Base-by-base conservation (phyloP, 306 rosid species). In the Rosa persica region DNA sequence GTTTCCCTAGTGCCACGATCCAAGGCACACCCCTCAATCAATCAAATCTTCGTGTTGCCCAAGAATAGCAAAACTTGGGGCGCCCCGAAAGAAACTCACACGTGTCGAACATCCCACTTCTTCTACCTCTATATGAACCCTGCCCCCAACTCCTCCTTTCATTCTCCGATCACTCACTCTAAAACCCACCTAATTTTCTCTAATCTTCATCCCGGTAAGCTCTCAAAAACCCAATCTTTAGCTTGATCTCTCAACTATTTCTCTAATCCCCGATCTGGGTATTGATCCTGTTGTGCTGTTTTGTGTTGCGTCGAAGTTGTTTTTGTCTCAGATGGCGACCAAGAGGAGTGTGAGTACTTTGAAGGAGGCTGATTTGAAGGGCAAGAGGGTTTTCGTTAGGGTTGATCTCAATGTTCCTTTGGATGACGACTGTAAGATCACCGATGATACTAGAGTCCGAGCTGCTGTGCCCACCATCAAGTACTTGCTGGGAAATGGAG, bases 331-430 rank as follows among this genome's bases (percentile, higher is more conserved):
- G 27, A 94, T 94, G 98, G 96, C 96, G 25, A 90, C 98, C 72
- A 94, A 94, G 86, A 94, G 87, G 81, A 92, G 97, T 83, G 98
- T 94, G 6, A 83, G 91, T 36, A 88, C 97, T 9, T 81, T 94
- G 86, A 94, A 88, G 81, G 96, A 89, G 85, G 90, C 70, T 30
- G 97, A 92, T 83, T 88, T 94, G 97, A 94, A 94, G 82, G 97
- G 94, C 49, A 94, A 94, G 86, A 88, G 87, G 73, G 98, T 94
- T 70, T 90, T 94, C 15, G 93, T 90, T 23, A 92, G 98, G 81
- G 98, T 85, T 58, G 98, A 94, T 92, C 94, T 94, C 46, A 94
- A 94, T 51, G 97, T 94, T 75, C 98, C 98, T 69, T 86, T 94
- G 90, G 96, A 92, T 80, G 98, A 92, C 30, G 86, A 85, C 91